A percentile compares a stretch with the other conserved stretches of the same genome.
These are phyloP conservation scores for Pisolithus albus DNA, from an alignment of 768 basidiomycete species.

Conservation along the genomic window DNA sequence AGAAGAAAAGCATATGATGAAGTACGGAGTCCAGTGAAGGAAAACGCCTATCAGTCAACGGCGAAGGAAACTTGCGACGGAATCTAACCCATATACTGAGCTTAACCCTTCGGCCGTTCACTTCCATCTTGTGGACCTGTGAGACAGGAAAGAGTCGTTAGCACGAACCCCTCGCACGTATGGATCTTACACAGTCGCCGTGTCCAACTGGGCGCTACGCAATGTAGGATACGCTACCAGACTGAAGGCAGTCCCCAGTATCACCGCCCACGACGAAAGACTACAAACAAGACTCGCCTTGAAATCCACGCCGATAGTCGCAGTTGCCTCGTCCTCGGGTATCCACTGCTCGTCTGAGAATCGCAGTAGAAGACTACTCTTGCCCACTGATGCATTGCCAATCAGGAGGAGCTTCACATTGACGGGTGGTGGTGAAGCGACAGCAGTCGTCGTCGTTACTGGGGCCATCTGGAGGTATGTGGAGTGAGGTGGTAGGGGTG, in stretches of 20 bases:
- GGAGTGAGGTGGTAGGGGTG: too few relatives aligned
- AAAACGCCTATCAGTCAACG: not conserved
- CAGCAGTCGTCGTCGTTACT: too few relatives aligned
- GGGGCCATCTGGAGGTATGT: too few relatives aligned
- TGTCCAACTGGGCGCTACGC: not conserved
- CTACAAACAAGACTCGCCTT: slow-evolving; percentile 45
- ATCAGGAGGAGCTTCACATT: slow-evolving; percentile 79
- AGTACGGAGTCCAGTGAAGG: not conserved
- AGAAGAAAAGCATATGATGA: not conserved
- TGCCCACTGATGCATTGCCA: slow-evolving; percentile 87
- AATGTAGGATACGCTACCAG: not conserved
- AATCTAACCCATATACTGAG: slow-evolving; percentile 91
- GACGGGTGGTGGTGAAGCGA: too few relatives aligned
- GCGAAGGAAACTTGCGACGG: not conserved
- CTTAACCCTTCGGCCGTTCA: slow-evolving; percentile 80
- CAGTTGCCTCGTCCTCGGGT: slow-evolving; percentile 72
- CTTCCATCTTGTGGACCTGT: slow-evolving; percentile 84
- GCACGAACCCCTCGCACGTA: not conserved
- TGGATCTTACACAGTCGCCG: not conserved
- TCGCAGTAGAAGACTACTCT: slow-evolving; percentile 84
- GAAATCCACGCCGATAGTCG: slow-evolving; percentile 83
- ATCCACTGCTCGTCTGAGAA: slow-evolving; percentile 97
- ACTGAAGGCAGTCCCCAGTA: not conserved
- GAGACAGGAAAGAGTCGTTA: not conserved
- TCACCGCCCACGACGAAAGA: not conserved